Evolutionary conservation across 495 filamentous ascomycete species (phyloP).

Genomic region (Talaromyces adpressus): DNA sequence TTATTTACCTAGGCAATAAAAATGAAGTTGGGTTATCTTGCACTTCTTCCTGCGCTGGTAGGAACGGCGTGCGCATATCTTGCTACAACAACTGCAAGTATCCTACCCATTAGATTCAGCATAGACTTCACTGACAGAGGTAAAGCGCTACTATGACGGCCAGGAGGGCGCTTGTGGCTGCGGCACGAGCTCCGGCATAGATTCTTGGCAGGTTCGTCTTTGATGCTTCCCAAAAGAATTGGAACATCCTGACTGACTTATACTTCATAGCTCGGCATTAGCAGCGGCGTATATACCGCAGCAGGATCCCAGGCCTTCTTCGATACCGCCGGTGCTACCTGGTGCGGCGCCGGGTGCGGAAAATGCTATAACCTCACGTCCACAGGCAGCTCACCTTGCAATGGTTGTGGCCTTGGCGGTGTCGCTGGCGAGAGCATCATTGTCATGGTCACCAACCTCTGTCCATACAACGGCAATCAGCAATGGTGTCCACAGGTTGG

Average conservation of each 20-base stretch:
- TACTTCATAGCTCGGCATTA: constrained; percentile 7
- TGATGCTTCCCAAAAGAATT: background rate
- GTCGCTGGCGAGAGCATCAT: constrained; percentile 28
- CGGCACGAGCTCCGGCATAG: constrained; percentile 14
- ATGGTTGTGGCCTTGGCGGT: constrained; percentile 23
- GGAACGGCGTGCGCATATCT: background rate
- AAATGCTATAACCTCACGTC: constrained; percentile 33
- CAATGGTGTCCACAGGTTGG: constrained; percentile 29
- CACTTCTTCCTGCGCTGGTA: background rate
- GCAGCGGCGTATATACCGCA: constrained; percentile 20
- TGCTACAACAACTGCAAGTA: constrained; percentile 13
- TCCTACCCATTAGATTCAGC: background rate
- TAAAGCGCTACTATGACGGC: constrained; percentile 28
- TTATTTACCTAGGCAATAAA: background rate
- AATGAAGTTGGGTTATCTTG: constrained; percentile 5
- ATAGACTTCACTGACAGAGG: background rate
- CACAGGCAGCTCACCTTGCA: constrained; percentile 24
- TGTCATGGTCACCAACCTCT: constrained; percentile 36
- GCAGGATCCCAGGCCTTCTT: constrained; percentile 25
- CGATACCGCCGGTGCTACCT: constrained; percentile 18
- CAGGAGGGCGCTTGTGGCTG: constrained; percentile 27
- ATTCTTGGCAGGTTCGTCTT: constrained; percentile 21
- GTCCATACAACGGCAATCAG: constrained; percentile 29
- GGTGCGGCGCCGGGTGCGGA: constrained; percentile 36
- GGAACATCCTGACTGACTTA: background rate